These are phyloP conservation scores for Buxus sempervirens DNA, from an alignment of 164 flowering plant genomes.

Conservation along the genomic window DNA sequence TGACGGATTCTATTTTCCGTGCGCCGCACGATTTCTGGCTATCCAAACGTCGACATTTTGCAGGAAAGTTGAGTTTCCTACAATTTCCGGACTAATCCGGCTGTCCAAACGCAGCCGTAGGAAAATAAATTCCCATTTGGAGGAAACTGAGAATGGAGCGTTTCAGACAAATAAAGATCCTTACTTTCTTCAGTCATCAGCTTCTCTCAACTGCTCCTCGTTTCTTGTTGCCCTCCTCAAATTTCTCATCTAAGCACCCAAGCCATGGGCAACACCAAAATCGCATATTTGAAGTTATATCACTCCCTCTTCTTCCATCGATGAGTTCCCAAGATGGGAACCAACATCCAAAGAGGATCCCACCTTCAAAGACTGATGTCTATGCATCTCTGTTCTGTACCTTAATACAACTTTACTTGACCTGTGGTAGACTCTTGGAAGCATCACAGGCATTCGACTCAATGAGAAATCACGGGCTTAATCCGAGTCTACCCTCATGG, in stretches of 20 bases:
- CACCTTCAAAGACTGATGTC: constrained; percentile 34
- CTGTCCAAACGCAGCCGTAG: too few relatives aligned
- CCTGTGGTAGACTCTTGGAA: constrained; percentile 39
- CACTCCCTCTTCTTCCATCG: not conserved
- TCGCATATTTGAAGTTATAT: constrained; percentile 1
- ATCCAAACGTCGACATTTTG: too few relatives aligned
- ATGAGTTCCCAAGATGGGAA: too few relatives aligned
- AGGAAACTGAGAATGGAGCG: constrained; percentile 2
- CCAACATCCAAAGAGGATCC: constrained; percentile 7
- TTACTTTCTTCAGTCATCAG: constrained; percentile 1
- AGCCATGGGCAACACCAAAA: constrained; percentile 2
- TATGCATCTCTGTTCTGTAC: constrained; percentile 66
- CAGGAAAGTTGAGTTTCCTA: too few relatives aligned
- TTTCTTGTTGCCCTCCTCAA: not conserved
- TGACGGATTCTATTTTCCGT: too few relatives aligned
- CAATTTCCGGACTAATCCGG: too few relatives aligned
- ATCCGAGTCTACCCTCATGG: constrained; percentile 45
- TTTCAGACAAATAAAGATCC: constrained; percentile 3
- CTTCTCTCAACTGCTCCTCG: not conserved
- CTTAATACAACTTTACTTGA: constrained; percentile 52
- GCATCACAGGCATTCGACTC: constrained; percentile 46
- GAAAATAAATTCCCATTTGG: too few relatives aligned
- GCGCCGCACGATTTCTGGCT: too few relatives aligned
- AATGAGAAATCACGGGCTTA: constrained; percentile 43
- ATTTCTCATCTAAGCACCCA: constrained; percentile 11